Conservation (phyloP, 352 stramenopile genomes). For the Phytophthora syringae region DNA sequence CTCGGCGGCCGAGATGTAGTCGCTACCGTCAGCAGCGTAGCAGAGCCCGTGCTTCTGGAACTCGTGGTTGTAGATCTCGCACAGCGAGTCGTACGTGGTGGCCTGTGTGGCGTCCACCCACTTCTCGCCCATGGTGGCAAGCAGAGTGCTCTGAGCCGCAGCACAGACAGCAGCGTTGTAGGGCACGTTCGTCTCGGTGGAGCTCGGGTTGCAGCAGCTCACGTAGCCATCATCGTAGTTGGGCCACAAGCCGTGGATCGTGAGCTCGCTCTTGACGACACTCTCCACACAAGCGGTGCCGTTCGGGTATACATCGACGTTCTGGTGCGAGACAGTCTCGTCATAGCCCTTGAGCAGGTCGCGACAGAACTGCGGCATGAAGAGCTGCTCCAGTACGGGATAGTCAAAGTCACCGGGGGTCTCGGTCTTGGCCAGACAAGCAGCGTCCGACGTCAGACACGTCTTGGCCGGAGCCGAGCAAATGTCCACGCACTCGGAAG, state of each 20-base stretch:
- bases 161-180: conserved; percentile 63
- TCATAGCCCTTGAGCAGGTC: conserved; percentile 73
- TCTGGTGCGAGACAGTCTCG: conserved; percentile 82
- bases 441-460: conserved; percentile 56
- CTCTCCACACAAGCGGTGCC: conserved; percentile 53
- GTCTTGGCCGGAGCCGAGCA: conserved; percentile 65
- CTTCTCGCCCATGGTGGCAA: conserved; percentile 60
- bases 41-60: conserved; percentile 88
- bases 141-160: conserved; percentile 42
- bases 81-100: conserved; percentile 64
- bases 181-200: conserved; percentile 61
- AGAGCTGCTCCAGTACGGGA: conserved; percentile 79
- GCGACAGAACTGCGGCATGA: conserved; percentile 82
- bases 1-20: conserved; percentile 59
- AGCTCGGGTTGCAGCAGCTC: conserved; percentile 74
- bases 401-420: conserved; percentile 76
- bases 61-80: conserved; percentile 86
- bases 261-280: conserved; percentile 63
- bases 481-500: conserved; percentile 75
- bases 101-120: conserved; percentile 75
- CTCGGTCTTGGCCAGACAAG: conserved; percentile 66
- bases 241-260: conserved; percentile 81
- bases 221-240: conserved; percentile 82
- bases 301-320: conserved; percentile 67
- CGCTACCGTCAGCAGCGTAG: conserved; percentile 58